Evolutionary conservation across 192 early-diverging fungal genomes (phyloP), one percentile per base, ranked within the genome.

Genomic region (Jimgerdemannia lactiflua): DNA sequence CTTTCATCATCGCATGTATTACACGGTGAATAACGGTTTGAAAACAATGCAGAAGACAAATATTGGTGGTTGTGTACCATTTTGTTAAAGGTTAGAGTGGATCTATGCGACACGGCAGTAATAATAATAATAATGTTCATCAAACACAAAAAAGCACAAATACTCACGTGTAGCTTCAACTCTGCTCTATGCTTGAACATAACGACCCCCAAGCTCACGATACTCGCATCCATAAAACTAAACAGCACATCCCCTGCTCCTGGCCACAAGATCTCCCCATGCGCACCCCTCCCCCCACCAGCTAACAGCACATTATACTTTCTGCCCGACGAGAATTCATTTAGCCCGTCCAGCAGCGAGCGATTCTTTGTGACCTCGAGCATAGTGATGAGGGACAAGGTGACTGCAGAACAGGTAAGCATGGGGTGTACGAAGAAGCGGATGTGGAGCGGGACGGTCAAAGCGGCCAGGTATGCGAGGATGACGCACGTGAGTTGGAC

Each of bases 211-310:
- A 78, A 41, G 6, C 72, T 74, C 1, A 78, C 71, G 29, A 78
- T 74, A 9, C 65, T 39, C 10, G 74, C 77, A 49, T 78, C 72
- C 72, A 78, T 74, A 4, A 69, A 54, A 7, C 72, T 42, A n/a
- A 64, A 49, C 39, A 78, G 65, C 11, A 78, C 74, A 63, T 78
- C 72, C 18, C 72, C 77, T 3, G 72, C 77, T 49, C 77, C 77
- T 41, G 77, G 77, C 77, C 77, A 78, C 64, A 73, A 41, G 17
- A 73, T 65, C 41, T 19, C 3, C 49, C 49, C 49, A 59, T 59
- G 8, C 8, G 49, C 8, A 10, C 8, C 49, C 49, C 6, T 14
- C 14, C 49, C 49, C 14, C 49, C 49, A 59, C 49, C 49, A 10
- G 8, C 49, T 59, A 59, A 14, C 8, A 59, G 6, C 6, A 59